Evolutionary conservation across 1,139 yeast species (phyloP).

Genomic region (Saccharomyces hybrid): DNA sequence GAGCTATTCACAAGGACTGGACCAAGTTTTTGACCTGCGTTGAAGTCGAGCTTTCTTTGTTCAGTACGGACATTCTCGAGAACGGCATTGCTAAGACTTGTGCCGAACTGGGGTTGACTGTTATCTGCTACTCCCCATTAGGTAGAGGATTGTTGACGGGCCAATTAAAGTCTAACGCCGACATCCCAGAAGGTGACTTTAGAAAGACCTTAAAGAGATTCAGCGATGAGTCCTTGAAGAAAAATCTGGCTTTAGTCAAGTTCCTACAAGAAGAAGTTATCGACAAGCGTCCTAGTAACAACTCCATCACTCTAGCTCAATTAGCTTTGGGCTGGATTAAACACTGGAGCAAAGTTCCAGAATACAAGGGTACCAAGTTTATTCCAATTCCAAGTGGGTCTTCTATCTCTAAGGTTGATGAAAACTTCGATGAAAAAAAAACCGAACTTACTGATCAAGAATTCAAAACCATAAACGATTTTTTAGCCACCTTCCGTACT

Average conservation of each 20-base stretch:
- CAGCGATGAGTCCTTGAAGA: conserved; percentile 45
- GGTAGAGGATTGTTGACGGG: conserved; percentile 78
- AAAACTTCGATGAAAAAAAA: conserved; percentile 41
- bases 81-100: conserved; percentile 55
- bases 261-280: conserved; percentile 41
- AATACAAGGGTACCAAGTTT: conserved; percentile 43
- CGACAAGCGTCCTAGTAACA: conserved; percentile 38
- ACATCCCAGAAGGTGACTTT: conserved; percentile 49
- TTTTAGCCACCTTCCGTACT: conserved; percentile 37
- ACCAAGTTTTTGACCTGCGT: conserved; percentile 52
- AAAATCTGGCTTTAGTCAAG: conserved; percentile 43
- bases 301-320: conserved; percentile 51
- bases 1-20: conserved; percentile 43
- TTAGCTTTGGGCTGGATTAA: conserved; percentile 70
- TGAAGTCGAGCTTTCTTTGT: conserved; percentile 69
- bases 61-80: conserved; percentile 48
- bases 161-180: conserved; percentile 38
- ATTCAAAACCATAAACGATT: conserved; percentile 42
- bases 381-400: conserved; percentile 79
- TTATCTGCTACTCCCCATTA: conserved; percentile 75
- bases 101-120: conserved; percentile 51
- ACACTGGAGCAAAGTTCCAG: conserved; percentile 34
- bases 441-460: conserved; percentile 47
- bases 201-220: conserved; percentile 53
- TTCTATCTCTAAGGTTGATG: conserved; percentile 48